Evolutionary conservation across 129 eudicot species (phyloP).

Genomic region (Chrysanthemum seticuspe): DNA sequence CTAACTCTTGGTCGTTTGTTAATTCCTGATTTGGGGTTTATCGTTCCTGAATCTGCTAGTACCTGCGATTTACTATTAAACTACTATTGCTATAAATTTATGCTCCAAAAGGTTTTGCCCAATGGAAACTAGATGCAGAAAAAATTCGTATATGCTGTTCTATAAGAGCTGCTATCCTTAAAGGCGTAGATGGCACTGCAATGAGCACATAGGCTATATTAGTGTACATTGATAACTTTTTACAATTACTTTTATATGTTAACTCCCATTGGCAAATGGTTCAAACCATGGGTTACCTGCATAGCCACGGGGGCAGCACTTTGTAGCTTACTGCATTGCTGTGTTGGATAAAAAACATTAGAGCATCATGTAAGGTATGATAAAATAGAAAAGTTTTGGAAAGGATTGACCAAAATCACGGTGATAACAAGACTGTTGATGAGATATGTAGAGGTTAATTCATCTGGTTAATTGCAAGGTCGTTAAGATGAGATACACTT

Average conservation of each 20-base stretch:
- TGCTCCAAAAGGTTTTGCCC: not conserved
- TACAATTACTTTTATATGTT: too few relatives aligned
- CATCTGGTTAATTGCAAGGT: constrained; percentile 25
- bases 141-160: too few relatives aligned
- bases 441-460: constrained; percentile 18
- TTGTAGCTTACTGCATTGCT: not conserved
- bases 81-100: not conserved
- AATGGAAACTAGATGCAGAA: too few relatives aligned
- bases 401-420: not conserved
- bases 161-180: too few relatives aligned
- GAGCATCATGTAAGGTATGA: not conserved
- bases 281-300: not conserved
- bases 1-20: not conserved
- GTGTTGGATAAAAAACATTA: not conserved
- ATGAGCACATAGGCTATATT: too few relatives aligned
- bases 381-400: not conserved
- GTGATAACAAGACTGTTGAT: not conserved
- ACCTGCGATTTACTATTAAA: not conserved
- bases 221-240: too few relatives aligned
- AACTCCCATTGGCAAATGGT: not conserved
- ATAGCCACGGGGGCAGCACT: not conserved
- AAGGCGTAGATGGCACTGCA: too few relatives aligned
- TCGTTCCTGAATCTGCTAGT: not conserved
- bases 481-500: constrained; percentile 3
- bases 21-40: not conserved